Evolutionary conservation across 192 early-diverging fungal genomes (phyloP), one percentile per base, ranked within the genome.

Genomic region (Mortierella alpina): DNA sequence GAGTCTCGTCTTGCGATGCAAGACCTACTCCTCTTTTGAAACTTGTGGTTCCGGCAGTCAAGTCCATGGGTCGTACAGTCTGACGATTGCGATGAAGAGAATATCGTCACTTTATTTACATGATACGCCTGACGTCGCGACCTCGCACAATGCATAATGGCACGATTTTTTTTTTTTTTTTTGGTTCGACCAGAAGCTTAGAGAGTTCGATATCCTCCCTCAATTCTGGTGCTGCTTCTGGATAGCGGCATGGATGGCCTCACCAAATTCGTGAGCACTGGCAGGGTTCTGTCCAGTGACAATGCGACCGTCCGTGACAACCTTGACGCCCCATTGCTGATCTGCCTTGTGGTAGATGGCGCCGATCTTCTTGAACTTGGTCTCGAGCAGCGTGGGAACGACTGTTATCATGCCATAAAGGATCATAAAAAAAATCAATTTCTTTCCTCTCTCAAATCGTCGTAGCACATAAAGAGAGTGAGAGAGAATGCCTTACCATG

Each of bases 241-340:
- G 59, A 79, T 79, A 52, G 76, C 76, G 40, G 69, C 64, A 55
- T 79, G 76, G 48, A 79, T 58, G 18, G 76, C 76, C 59, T 79
- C 76, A 44, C 69, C 76, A 51, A 79, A 72, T 1, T n/a, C 69
- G 10, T 42, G 81, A 31, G 91, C 90, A 80, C 86, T 88, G 49
- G 91, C 86, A 3, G 92, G 92, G 77, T 93, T 91, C 60, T 89
- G 86, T 31, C 92, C 92, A 8, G 92, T 93, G 18, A 93, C 89
- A 18, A 95, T 59, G 17, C 88, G 83, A 0, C 93, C 93, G 59
- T 95, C 93, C 0, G 82, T 79, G 49, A 79, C 76, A 15, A 79
- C 76, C 64, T 79, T 82, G 62, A 71, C 87, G 49, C 83, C 87
- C 53, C 83, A 90, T 20, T 84, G 86, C n/a, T 66, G 63, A 7